A percentile compares a stretch with the other conserved stretches of the same genome.
Evolutionary conservation across 768 basidiomycete species (phyloP).

Genomic region (Mycena rosella): DNA sequence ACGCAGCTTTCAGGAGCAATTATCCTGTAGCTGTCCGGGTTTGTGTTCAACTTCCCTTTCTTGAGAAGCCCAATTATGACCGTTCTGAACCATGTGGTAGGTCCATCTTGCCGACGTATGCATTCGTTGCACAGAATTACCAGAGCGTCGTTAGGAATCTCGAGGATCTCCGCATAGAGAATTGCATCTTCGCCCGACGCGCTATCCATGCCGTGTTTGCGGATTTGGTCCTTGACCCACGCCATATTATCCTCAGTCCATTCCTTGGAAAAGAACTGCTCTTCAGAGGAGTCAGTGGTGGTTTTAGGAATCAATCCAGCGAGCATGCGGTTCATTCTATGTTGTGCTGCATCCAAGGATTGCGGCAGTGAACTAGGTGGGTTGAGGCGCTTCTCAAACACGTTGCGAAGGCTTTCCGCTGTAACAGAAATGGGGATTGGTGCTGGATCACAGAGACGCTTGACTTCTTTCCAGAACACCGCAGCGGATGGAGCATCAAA

Average conservation of each 20-base stretch:
- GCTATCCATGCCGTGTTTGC: no score
- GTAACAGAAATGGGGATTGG: no score
- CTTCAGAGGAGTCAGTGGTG: slow-evolving; percentile 19
- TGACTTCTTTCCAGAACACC: not conserved
- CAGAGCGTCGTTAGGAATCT: not conserved
- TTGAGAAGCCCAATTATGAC: slow-evolving; percentile 1
- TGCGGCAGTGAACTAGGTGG: not conserved
- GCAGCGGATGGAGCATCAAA: not conserved
- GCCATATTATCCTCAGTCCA: not conserved
- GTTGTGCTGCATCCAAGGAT: not conserved
- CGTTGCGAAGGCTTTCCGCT: slow-evolving; percentile 1
- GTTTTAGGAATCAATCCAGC: not conserved
- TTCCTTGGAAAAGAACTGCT: not conserved
- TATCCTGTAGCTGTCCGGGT: slow-evolving; percentile 10
- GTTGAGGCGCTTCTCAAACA: slow-evolving; percentile 26
- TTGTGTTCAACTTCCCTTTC: slow-evolving; percentile 33
- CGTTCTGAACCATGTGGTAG: not conserved
- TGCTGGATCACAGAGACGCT: not conserved
- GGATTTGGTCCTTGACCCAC: no score
- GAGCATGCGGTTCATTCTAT: slow-evolving; percentile 6
- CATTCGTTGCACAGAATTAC: not conserved
- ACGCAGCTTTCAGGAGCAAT: slow-evolving; percentile 1
- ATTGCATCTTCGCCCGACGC: no score
- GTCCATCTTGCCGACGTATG: not conserved
- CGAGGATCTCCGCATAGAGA: not conserved